Base-by-base conservation (phyloP, 805 yeast species). In the Candida sphagnicola region DNA sequence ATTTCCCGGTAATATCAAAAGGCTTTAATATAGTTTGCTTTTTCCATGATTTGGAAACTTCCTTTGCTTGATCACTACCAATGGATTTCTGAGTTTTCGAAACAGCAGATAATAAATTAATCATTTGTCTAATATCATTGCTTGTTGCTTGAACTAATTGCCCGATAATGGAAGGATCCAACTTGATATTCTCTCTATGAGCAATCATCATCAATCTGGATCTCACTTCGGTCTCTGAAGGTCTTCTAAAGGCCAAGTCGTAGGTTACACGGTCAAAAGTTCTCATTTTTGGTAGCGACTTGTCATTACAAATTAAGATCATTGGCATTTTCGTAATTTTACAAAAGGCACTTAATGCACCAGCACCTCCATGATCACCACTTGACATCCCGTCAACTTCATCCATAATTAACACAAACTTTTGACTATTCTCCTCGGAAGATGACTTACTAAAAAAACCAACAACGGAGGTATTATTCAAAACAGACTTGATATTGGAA, bases 351-450 rank as follows among this genome's bases (percentile, higher is more conserved):
- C 97, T 88, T 61, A 93, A 72, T 43, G 89, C 95, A 17, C 96
- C 97, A 18, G 93, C 96, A 46, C 99, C 99, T 44, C 99, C 99
- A 51, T 93, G 82, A 62, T 93, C 99, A 47, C 99, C 99, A 55
- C 95, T 89, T 29, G 96, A 87, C 98, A 93, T 93, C 50, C 99
- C 99, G 60, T 93, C 99, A 21, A 93, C 98, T 66, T 93, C 99
- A 64, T 93, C 99, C 98, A 93, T 89, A 46, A 93, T 84, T 34
- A 93, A 71, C 39, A 89, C 87, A 50, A 91, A 80, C 43, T 76
- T 80, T 37, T 75, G 72, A 34, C 74, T 69, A 47, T 77, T 74
- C 37, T 58, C 53, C 8, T 49, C 51, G 16, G 59, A 62, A 21
- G 59, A 54, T 15, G 60, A 51, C 39, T 74, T 66, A 47, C 61